phyloP scores from a whole-genome alignment of 2,329 filamentous ascomycete genomes.

The Calonectria pauciramosa region DNA sequence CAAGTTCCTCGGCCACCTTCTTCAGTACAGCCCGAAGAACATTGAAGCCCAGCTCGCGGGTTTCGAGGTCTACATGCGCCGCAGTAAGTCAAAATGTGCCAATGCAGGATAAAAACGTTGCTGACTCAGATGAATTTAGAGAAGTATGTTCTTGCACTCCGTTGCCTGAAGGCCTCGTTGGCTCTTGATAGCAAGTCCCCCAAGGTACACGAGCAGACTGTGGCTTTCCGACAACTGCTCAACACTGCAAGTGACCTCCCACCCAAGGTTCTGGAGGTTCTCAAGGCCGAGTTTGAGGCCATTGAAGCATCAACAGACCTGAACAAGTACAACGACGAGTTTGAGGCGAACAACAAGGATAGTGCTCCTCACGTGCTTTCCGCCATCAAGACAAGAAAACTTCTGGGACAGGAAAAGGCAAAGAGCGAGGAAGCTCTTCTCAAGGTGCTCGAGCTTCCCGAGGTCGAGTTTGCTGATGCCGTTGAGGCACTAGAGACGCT shows the following conservation, averaged over 20 bases:
- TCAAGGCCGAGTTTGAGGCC: conserved; percentile 77
- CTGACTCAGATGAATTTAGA: conserved; percentile 60
- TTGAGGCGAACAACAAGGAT: conserved; percentile 71
- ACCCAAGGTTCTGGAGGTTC: conserved; percentile 75
- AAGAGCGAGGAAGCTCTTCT: conserved; percentile 74
- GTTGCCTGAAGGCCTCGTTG: conserved; percentile 83
- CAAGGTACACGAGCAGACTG: conserved; percentile 80
- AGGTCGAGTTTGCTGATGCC: conserved; percentile 69
- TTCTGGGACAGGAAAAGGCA: conserved; percentile 70
- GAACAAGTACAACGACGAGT: conserved; percentile 76
- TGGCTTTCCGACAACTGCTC: conserved; percentile 76
- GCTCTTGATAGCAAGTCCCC: conserved; percentile 78
- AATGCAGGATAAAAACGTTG: not conserved
- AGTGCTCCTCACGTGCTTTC: conserved; percentile 75
- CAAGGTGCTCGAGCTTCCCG: conserved; percentile 67
- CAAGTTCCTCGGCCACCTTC: conserved; percentile 85
- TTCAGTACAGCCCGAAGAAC: conserved; percentile 86
- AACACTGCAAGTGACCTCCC: conserved; percentile 70
- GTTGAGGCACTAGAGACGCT: conserved; percentile 59
- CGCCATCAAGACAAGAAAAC: conserved; percentile 70
- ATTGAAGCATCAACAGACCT: conserved; percentile 71
- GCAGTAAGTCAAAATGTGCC: conserved; percentile 71
- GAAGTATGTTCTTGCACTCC: conserved; percentile 89
- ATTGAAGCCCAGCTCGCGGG: conserved; percentile 87
- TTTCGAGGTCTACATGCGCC: conserved; percentile 89